Evolutionary conservation across 2,329 filamentous ascomycete species (phyloP).

Genomic region (Stylonectria norvegica): DNA sequence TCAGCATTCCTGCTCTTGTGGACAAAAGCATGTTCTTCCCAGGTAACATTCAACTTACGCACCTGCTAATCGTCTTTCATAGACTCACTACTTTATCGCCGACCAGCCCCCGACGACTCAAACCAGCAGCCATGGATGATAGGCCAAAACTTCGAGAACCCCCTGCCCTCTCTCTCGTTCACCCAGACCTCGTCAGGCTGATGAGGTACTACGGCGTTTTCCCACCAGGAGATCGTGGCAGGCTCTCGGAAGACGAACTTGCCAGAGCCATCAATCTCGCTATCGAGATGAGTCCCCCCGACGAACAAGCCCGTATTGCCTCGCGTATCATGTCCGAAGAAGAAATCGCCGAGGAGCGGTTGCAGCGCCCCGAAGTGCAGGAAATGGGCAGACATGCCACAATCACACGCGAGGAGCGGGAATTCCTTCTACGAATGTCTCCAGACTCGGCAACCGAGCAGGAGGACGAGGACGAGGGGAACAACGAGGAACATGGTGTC

Average conservation of each 20-base stretch:
- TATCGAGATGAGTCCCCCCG: constrained; percentile 16
- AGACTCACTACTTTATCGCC: too few species aligned
- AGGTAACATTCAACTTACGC: too few species aligned
- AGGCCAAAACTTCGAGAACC: neutral
- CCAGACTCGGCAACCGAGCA: neutral
- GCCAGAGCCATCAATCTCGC: constrained; percentile 17
- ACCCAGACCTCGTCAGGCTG: constrained; percentile 21
- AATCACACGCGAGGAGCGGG: constrained; percentile 16
- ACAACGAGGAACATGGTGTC: too few species aligned
- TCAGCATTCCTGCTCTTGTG: too few species aligned
- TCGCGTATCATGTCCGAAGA: constrained; percentile 22
- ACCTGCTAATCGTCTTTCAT: too few species aligned
- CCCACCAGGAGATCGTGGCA: neutral
- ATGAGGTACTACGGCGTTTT: constrained; percentile 9
- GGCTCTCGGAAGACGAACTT: constrained; percentile 12
- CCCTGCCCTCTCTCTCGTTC: constrained; percentile 15
- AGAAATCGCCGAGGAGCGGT: constrained; percentile 14
- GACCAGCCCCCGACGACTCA: constrained; percentile 1
- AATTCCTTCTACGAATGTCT: neutral
- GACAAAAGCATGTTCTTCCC: too few species aligned
- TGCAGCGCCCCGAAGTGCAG: constrained; percentile 14
- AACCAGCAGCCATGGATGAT: constrained; percentile 4
- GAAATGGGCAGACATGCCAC: constrained; percentile 9
- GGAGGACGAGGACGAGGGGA: neutral
- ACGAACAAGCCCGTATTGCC: constrained; percentile 17